Evolutionary conservation across 257 asterid genomes (phyloP).

Genomic region (Nyctanthes arbortristis): DNA sequence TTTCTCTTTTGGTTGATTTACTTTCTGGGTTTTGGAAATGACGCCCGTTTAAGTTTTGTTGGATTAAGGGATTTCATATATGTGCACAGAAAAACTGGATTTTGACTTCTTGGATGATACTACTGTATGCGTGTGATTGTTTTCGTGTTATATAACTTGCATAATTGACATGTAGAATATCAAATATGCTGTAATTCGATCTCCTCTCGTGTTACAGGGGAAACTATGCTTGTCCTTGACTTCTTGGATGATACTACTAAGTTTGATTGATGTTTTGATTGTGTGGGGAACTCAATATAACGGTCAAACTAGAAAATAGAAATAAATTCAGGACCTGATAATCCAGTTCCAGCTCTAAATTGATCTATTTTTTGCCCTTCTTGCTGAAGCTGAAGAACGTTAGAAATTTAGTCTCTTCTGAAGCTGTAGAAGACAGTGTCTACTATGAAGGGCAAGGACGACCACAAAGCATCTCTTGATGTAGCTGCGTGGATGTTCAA

Average conservation of each 20-base stretch:
- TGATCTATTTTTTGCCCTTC: not conserved
- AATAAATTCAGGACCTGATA: not conserved
- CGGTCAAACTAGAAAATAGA: not conserved
- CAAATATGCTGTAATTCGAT: not conserved
- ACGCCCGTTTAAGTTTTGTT: not conserved
- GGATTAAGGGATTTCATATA: not conserved
- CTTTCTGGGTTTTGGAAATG: conserved; percentile 23
- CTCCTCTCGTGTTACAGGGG: not conserved
- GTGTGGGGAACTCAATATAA: not conserved
- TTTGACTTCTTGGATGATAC: not conserved
- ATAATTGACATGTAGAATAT: not conserved
- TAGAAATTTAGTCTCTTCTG: conserved; percentile 18
- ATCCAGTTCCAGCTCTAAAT: not conserved
- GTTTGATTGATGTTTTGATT: not conserved
- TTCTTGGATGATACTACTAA: not conserved
- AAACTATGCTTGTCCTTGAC: not conserved
- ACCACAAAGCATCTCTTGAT: conserved; percentile 46
- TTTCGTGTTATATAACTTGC: not conserved
- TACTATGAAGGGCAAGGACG: conserved; percentile 48
- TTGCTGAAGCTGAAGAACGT: conserved; percentile 1
- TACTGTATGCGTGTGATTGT: not conserved
- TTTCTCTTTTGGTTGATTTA: conserved; percentile 11
- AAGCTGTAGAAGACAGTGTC: conserved; percentile 43
- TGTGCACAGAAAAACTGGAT: not conserved
- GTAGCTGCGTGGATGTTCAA: conserved; percentile 66